These are phyloP conservation scores for Colletotrichum tabaci DNA, from an alignment of 2,329 filamentous ascomycete species.

Conservation along the genomic window DNA sequence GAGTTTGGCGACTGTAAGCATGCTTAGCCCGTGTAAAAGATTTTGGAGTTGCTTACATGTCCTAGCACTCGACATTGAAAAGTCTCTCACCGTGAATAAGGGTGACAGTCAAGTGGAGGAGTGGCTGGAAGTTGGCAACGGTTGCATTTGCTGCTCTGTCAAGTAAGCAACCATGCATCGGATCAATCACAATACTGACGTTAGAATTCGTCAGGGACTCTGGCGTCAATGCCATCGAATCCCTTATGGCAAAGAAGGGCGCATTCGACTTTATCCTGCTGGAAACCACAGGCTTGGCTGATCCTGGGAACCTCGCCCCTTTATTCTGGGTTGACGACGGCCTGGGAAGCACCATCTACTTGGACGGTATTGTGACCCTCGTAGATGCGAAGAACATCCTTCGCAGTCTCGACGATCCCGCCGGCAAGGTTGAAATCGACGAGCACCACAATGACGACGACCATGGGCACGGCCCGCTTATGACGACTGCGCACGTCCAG, in stretches of 20 bases:
- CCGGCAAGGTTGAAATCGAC: constrained; percentile 61
- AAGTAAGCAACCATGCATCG: constrained; percentile 69
- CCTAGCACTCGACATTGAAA: constrained; percentile 93
- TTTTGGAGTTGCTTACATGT: constrained; percentile 24
- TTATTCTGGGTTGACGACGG: constrained; percentile 99
- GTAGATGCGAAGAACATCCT: constrained; percentile 96
- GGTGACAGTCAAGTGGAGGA: constrained; percentile 87
- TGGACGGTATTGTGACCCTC: constrained; percentile 96
- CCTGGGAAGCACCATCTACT: constrained; percentile 93
- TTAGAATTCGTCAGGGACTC: constrained; percentile 74
- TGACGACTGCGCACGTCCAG: constrained; percentile 95
- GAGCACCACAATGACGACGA: constrained; percentile 58
- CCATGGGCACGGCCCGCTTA: constrained; percentile 73
- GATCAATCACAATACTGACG: neutral
- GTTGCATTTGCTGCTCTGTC: constrained; percentile 97
- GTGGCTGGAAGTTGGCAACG: constrained; percentile 96
- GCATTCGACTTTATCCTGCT: constrained; percentile 98
- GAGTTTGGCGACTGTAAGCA: constrained; percentile 85
- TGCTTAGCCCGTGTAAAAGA: neutral
- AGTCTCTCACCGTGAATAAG: constrained; percentile 91
- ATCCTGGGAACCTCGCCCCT: constrained; percentile 95
- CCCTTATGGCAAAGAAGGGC: constrained; percentile 93
- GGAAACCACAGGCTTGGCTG: constrained; percentile 94
- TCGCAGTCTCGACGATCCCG: constrained; percentile 82
- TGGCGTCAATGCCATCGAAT: constrained; percentile 95